These are phyloP conservation scores for Pythium sp. DNA, from an alignment of 352 stramenopile genomes.

Conservation along the genomic window DNA sequence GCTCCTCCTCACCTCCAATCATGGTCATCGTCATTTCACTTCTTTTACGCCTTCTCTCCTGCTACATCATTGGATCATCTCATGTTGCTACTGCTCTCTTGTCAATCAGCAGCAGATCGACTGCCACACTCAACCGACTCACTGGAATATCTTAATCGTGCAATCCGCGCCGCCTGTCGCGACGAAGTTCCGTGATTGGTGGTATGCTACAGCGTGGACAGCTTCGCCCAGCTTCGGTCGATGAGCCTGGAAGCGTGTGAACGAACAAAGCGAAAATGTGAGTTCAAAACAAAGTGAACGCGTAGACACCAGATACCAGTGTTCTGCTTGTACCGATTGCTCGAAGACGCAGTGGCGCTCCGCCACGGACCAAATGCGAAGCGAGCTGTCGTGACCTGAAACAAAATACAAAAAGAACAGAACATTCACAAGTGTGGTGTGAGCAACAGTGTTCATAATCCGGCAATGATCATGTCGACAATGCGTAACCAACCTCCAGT, in stretches of 20 bases:
- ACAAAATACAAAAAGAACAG: neutral
- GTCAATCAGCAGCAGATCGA: neutral
- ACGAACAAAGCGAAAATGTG: conserved; percentile 8
- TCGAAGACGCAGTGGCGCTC: conserved; percentile 87
- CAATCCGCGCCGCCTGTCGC: conserved; percentile 76
- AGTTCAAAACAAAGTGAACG: neutral
- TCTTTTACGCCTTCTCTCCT: neutral
- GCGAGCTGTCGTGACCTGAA: conserved; percentile 76
- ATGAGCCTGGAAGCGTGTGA: conserved; percentile 39
- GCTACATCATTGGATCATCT: neutral
- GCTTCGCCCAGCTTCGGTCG: conserved; percentile 81
- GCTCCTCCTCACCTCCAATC: conserved; percentile 3
- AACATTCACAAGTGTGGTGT: neutral
- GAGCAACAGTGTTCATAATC: neutral
- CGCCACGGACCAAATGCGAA: conserved; percentile 79
- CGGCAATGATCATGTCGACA: neutral
- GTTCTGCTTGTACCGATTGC: conserved; percentile 48
- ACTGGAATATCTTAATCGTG: conserved; percentile 89
- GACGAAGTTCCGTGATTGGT: conserved; percentile 80
- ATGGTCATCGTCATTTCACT: neutral
- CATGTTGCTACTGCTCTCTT: neutral
- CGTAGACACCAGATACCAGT: neutral
- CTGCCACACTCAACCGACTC: conserved; percentile 15
- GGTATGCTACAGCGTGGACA: conserved; percentile 70
- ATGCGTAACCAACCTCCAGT: conserved; percentile 48